A percentile compares a stretch with the other conserved stretches of the same genome.
phyloP scores from a whole-genome alignment of 2,329 filamentous ascomycete genomes.

The Penicillium frequentans region DNA sequence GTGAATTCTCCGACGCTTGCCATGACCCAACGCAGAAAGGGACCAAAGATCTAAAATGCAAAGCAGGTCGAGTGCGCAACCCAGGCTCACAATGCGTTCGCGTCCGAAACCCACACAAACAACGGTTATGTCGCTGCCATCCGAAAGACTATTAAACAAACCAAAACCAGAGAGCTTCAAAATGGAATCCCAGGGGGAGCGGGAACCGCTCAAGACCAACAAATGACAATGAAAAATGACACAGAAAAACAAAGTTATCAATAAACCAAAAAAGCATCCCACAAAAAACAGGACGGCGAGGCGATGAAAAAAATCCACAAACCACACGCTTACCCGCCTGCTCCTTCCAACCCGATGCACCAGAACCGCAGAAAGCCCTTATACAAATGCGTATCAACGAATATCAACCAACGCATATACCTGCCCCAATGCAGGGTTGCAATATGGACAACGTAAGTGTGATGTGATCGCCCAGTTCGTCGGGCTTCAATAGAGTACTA shows the following conservation, averaged over 20 bases:
- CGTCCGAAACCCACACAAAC: conserved; percentile 17
- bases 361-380: conserved; percentile 44
- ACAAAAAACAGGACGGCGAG: conserved; percentile 21
- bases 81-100: conserved; percentile 25
- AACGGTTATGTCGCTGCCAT: conserved; percentile 16
- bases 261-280: conserved; percentile 21
- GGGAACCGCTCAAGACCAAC: conserved; percentile 20
- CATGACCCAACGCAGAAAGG: conserved; percentile 37
- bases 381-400: conserved; percentile 45
- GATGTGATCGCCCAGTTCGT: conserved; percentile 20
- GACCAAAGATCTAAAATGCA: conserved; percentile 34
- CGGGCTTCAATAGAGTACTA: conserved; percentile 16
- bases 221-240: conserved; percentile 11
- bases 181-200: conserved; percentile 18
- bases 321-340: conserved; percentile 45
- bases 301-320: conserved; percentile 29
- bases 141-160: conserved; percentile 11
- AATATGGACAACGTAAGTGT: conserved; percentile 37
- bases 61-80: conserved; percentile 25
- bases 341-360: conserved; percentile 47
- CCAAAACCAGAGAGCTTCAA: conserved; percentile 10
- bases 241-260: conserved; percentile 16
- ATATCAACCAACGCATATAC: conserved; percentile 40
- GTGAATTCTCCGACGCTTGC: conserved; percentile 40
- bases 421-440: conserved; percentile 36